These are phyloP conservation scores for Sclerotinia borealis DNA, from an alignment of 2,329 filamentous ascomycete genomes.

Conservation along the genomic window DNA sequence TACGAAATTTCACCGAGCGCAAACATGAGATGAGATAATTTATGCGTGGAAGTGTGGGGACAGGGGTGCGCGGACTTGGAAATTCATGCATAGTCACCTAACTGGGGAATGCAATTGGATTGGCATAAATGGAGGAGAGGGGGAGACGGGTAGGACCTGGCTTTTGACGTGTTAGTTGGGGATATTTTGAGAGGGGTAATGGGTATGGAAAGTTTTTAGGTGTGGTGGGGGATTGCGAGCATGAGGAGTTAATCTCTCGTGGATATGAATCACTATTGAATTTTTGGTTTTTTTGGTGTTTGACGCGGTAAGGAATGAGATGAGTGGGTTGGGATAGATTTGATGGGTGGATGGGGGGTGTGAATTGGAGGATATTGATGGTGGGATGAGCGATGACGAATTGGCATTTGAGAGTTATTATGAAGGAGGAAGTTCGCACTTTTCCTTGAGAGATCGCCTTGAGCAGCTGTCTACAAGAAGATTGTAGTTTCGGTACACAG, in stretches of 20 bases:
- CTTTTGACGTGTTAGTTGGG: background rate
- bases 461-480: background rate
- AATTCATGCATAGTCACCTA: background rate
- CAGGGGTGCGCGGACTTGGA: background rate
- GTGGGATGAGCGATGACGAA: conserved; percentile 1
- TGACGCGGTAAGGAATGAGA: conserved; percentile 1
- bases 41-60: conserved; percentile 3
- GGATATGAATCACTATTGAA: background rate
- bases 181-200: no score
- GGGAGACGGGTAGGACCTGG: background rate
- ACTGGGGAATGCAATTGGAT: background rate
- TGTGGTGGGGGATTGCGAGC: background rate
- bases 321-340: background rate
- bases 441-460: background rate
- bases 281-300: background rate
- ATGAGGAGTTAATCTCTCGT: conserved; percentile 6
- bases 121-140: conserved; percentile 3
- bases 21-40: conserved; percentile 1
- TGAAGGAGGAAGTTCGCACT: conserved; percentile 9
- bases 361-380: background rate
- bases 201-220: no score
- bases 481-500: background rate
- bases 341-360: background rate
- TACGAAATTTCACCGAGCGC: background rate
- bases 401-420: background rate